These are phyloP conservation scores for Neocatenulostroma microsporum DNA, from an alignment of 2,329 filamentous ascomycete genomes.

Conservation along the genomic window DNA sequence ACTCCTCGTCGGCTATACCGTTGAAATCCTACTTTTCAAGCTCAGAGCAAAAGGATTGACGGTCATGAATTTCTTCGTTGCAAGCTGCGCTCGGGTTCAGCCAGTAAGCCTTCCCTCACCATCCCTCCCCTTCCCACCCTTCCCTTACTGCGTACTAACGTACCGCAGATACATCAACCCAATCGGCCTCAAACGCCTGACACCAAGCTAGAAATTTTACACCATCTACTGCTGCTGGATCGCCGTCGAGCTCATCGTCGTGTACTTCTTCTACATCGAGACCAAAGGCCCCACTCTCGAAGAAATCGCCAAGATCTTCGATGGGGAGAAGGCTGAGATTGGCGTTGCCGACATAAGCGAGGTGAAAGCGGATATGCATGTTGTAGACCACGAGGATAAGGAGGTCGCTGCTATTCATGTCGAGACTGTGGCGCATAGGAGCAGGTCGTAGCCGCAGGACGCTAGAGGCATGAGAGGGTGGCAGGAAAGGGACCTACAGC, in stretches of 20 bases:
- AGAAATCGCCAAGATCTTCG: slow-evolving; percentile 46
- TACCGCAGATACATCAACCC: slow-evolving; percentile 5
- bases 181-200: slow-evolving; percentile 1
- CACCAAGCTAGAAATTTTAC: slow-evolving; percentile 4
- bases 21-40: slow-evolving; percentile 44
- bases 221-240: not conserved
- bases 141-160: too few relatives aligned
- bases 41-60: slow-evolving; percentile 43
- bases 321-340: slow-evolving; percentile 1
- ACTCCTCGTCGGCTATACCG: slow-evolving; percentile 44
- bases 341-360: not conserved
- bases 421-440: too few relatives aligned
- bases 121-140: too few relatives aligned
- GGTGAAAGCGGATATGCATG: not conserved
- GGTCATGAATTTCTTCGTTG: too few relatives aligned
- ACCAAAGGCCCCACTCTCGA: slow-evolving; percentile 51
- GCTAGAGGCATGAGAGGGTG: too few relatives aligned
- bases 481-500: too few relatives aligned
- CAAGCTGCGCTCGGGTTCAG: too few relatives aligned
- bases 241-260: not conserved
- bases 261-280: slow-evolving; percentile 55
- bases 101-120: too few relatives aligned
- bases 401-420: not conserved
- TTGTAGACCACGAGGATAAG: not conserved
- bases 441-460: too few relatives aligned